Conservation (phyloP, 1,284 basidiomycete genomes). For the Microbotryum scabiosae region DNA sequence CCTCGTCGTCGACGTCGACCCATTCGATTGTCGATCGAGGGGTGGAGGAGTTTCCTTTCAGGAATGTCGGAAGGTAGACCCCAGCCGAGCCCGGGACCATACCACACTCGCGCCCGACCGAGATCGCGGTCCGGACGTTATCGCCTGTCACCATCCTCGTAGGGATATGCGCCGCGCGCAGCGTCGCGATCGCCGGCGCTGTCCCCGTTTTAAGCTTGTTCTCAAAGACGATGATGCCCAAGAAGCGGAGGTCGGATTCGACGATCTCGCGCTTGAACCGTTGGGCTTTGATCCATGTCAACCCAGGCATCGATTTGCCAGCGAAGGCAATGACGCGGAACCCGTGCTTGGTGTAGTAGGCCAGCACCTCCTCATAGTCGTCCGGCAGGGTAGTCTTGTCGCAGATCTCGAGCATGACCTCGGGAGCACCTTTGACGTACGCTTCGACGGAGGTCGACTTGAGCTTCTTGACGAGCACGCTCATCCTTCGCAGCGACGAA, state of each 20-base stretch:
- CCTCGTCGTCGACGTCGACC: constrained; percentile 83
- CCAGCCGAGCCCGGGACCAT: constrained; percentile 81
- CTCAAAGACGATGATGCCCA: constrained; percentile 96
- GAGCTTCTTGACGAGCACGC: constrained; percentile 90
- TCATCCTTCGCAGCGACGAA: constrained; percentile 87
- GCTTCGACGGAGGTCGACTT: constrained; percentile 94
- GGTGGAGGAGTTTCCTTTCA: constrained; percentile 55
- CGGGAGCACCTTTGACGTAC: constrained; percentile 97
- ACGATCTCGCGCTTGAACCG: constrained; percentile 96
- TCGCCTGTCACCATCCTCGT: constrained; percentile 99
- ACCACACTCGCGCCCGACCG: constrained; percentile 89
- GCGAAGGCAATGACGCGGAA: constrained; percentile 98
- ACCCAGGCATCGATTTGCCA: constrained; percentile 84
- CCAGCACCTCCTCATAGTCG: constrained; percentile 92
- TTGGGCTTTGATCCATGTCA: constrained; percentile 97
- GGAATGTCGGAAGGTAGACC: constrained; percentile 81
- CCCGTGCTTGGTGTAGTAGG: constrained; percentile 94
- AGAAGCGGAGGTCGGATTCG: constrained; percentile 80
- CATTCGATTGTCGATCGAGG: constrained; percentile 71
- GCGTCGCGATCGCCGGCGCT: constrained; percentile 77
- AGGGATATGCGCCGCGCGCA: constrained; percentile 81
- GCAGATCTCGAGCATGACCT: constrained; percentile 95
- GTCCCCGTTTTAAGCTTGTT: constrained; percentile 96
- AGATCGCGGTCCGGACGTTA: constrained; percentile 92
- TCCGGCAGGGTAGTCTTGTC: constrained; percentile 79